Evolutionary conservation across 805 yeast species (phyloP), one percentile per base, ranked within the genome.

Genomic region (Candida montana): DNA sequence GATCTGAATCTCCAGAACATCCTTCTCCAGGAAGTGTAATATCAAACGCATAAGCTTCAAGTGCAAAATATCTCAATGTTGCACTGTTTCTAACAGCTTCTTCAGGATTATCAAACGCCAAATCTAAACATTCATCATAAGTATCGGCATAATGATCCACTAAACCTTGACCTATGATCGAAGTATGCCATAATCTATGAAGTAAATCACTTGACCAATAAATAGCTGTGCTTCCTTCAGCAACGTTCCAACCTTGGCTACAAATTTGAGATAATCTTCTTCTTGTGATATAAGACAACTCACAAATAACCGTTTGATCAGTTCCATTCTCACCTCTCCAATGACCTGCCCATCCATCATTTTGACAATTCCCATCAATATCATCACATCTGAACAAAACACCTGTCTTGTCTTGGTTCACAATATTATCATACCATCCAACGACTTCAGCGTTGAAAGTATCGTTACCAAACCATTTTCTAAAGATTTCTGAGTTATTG

Each of bases 231-330:
- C 53, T 50, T 11, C 54, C 48, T 7, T 51, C 56, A 3, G 41
- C 13, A 7, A 51, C 50, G n/a, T 61, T 52, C 38, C 56, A 56
- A 18, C 71, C 71, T 43, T 53, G 55, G 13, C 61, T 53, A 49
- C 72, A 67, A 40, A 67, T 47, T 33, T 59, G 58, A 7, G 59
- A 43, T 32, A 65, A 47, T 33, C 56, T 62, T 31, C 39, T 46
- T 48, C 63, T 64, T 2, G 66, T 44, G 16, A 52, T 51, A 51
- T 58, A 68, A 35, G 67, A 64, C 28, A 58, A 48, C 39, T 67
- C 71, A 53, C 72, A 67, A 40, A 68, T 61, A 18, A 64, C 69
- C 15, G 65, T 67, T 49, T 68, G 70, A 37, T 59, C 57, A n/a
- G 62, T 50, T 19, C 57, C 62, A 37, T 59, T 59, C 17, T 51